Percentiles rank a stretch among this genome's conserved stretches.
phyloP scores from a whole-genome alignment of 352 stramenopile genomes.

The Elongisporangium senticosum region DNA sequence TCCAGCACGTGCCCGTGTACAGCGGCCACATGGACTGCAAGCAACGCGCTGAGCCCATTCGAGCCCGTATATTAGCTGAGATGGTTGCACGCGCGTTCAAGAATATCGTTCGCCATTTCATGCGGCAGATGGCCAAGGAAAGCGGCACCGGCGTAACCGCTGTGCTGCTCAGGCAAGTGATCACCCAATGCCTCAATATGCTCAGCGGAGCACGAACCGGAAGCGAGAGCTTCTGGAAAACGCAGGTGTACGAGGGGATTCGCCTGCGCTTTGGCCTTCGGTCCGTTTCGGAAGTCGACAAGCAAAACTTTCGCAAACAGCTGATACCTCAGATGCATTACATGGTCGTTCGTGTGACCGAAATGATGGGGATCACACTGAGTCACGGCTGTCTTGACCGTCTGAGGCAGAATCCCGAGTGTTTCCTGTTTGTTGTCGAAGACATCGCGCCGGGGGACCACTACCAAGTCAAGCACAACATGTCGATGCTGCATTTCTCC shows the following conservation, averaged over 20 bases:
- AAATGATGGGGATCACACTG: conserved; percentile 62
- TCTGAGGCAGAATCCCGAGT: conserved; percentile 43
- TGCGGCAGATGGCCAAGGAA: conserved; percentile 36
- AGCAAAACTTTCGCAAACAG: conserved; percentile 59
- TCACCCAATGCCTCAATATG: conserved; percentile 60
- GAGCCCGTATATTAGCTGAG: conserved; percentile 68
- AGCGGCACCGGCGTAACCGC: conserved; percentile 36
- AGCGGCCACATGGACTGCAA: conserved; percentile 59
- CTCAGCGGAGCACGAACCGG: conserved; percentile 49
- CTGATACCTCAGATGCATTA: conserved; percentile 41
- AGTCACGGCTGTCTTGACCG: conserved; percentile 29
- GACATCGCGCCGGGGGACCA: conserved; percentile 31
- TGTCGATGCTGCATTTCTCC: conserved; percentile 83
- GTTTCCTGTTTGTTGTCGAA: conserved; percentile 71
- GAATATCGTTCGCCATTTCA: conserved; percentile 72
- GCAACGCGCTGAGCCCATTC: conserved; percentile 43
- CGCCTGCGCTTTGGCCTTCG: conserved; percentile 58
- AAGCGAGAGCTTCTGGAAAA: conserved; percentile 68
- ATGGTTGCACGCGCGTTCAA: conserved; percentile 88
- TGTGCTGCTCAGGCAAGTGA: conserved; percentile 36
- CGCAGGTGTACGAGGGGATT: conserved; percentile 74
- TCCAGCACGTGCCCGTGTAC: conserved; percentile 68
- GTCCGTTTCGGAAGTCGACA: conserved; percentile 70
- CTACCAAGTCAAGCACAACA: conserved; percentile 79
- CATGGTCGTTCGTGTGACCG: conserved; percentile 40